Evolutionary conservation across 441 rosid species (phyloP).

Genomic region (Hura crepitans): DNA sequence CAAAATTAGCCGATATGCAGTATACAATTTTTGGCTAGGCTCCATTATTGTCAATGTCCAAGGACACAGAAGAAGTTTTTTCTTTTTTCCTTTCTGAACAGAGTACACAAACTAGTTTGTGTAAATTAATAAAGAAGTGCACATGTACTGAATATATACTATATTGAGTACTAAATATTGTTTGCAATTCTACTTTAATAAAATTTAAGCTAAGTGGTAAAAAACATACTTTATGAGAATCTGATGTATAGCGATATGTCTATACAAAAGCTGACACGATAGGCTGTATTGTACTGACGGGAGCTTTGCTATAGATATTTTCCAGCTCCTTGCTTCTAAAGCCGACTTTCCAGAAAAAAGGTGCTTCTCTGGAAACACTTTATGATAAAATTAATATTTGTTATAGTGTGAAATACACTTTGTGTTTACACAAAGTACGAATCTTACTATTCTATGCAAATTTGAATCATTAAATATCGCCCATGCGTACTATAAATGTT

Average conservation of each 20-base stretch:
- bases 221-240: constrained; percentile 15
- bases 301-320: not conserved
- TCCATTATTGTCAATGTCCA: constrained; percentile 1
- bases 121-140: not conserved
- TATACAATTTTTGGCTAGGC: constrained; percentile 1
- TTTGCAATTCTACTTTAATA: not conserved
- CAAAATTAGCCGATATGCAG: not conserved
- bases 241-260: constrained; percentile 14
- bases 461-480: too few species aligned
- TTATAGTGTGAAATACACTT: not conserved
- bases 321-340: not conserved
- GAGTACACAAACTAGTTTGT: not conserved
- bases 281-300: constrained; percentile 10
- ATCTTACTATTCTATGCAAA: too few species aligned
- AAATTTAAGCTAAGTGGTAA: not conserved
- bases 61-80: too few species aligned
- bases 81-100: too few species aligned
- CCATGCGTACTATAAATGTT: too few species aligned
- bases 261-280: constrained; percentile 12
- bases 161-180: not conserved
- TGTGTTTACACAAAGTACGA: too few species aligned
- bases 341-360: not conserved
- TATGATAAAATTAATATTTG: not conserved
- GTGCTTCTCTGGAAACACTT: not conserved
- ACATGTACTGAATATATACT: not conserved